Evolutionary conservation across 2,329 filamentous ascomycete species (phyloP).

Genomic region (Paecilomyces sp.): DNA sequence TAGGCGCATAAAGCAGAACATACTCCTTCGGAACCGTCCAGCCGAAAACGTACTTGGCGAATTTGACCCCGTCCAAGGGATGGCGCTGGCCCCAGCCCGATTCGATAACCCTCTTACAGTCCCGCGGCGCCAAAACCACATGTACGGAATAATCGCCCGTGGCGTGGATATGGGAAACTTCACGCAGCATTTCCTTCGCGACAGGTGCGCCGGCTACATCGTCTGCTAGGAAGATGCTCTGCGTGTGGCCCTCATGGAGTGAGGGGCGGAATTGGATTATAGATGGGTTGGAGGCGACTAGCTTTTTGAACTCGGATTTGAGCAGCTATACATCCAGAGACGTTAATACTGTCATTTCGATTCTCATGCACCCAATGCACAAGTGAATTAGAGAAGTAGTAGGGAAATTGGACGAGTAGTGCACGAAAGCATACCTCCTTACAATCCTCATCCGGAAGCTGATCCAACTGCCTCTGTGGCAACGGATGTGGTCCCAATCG

Average conservation of each 20-base stretch:
- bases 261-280: neutral
- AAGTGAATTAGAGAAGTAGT: neutral
- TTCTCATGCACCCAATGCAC: neutral
- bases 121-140: conserved; percentile 1
- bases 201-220: neutral
- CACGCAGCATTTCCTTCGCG: neutral
- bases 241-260: neutral
- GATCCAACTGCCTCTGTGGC: conserved; percentile 1
- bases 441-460: neutral
- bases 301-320: neutral
- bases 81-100: conserved; percentile 1
- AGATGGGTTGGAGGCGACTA: neutral
- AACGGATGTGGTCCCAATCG: neutral
- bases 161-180: neutral
- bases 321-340: neutral
- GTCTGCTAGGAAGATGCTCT: neutral
- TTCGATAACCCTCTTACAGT: conserved; percentile 1
- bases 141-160: conserved; percentile 1
- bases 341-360: too few relatives aligned
- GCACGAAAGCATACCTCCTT: neutral
- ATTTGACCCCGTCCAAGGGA: neutral
- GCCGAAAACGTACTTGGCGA: neutral
- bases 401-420: neutral
- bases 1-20: conserved; percentile 28
- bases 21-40: conserved; percentile 12